phyloP scores from a whole-genome alignment of 306 rosid genomes.

The Quercus mongolica region DNA sequence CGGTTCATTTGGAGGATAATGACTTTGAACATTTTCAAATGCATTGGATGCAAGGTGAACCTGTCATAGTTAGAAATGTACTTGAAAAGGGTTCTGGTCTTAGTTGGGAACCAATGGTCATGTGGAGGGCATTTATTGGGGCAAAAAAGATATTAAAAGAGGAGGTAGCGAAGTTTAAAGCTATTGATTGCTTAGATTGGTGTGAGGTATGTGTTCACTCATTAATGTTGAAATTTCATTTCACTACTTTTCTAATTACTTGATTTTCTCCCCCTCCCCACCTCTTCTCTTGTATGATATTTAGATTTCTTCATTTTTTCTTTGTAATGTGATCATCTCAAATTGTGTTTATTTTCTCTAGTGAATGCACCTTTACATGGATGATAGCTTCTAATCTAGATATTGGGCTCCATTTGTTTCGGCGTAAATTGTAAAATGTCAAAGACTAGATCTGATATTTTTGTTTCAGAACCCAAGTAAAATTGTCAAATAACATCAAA shows the following conservation, averaged over 20 bases:
- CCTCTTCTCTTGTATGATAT: not conserved
- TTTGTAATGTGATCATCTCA: not conserved
- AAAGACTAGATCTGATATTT: too few relatives aligned
- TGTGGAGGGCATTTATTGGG: constrained; percentile 58
- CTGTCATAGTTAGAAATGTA: constrained; percentile 50
- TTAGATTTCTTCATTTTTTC: not conserved
- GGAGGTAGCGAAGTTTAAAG: not conserved
- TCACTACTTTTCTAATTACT: not conserved
- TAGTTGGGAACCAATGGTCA: constrained; percentile 79
- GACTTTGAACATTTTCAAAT: constrained; percentile 54
- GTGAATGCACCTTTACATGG: not conserved
- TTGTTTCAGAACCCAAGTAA: not conserved
- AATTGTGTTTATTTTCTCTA: not conserved
- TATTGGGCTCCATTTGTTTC: too few relatives aligned
- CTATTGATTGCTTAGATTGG: constrained; percentile 53
- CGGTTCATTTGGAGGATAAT: constrained; percentile 27
- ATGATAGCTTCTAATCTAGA: not conserved
- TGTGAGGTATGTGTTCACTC: constrained; percentile 36
- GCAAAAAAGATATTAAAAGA: not conserved
- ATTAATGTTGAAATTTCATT: constrained; percentile 8
- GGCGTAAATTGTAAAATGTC: too few relatives aligned
- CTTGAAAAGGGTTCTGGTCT: constrained; percentile 56
- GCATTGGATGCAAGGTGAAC: constrained; percentile 67
- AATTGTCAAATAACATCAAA: not conserved
- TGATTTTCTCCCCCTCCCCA: not conserved